Base-by-base conservation (phyloP, 169 alveolate genomes). In the Babesia gibsoni region DNA sequence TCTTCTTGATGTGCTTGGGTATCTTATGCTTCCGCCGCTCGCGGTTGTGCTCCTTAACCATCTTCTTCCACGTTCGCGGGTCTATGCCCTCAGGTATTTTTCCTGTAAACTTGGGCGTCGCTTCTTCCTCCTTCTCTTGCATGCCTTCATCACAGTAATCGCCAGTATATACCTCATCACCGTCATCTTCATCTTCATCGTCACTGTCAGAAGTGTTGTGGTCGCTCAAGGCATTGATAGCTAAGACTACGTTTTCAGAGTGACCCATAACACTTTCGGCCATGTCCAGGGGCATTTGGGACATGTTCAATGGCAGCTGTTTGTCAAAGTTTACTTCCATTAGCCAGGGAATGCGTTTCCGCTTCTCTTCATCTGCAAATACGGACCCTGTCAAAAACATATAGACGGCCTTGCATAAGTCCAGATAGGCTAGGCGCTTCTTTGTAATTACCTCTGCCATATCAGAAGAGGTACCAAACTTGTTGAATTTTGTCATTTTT, bases 1-100 rank as follows among this genome's bases (percentile, higher is more conserved):
- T 82, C 64, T 89, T 89, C 70, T 90, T 90, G 45, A 89, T 88
- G 65, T 90, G 92, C 46, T 90, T 90, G 20, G 95, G 95, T 65
- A 90, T 77, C 74, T 90, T 90, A 43, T 83, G 81, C 29, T 78
- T 72, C 20, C 95, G 69, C 46, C 80, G 77, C 53, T 89, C 93
- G 23, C 95, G 36, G 50, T 90, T 88, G 54, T 82, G 86, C 68
- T 75, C 89, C 81, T 90, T 90, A 22, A 90, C 94, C 82, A 85
- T 59, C 56, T 82, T 90, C 49, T 90, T 89, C 95, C 95, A 90
- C 41, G 89, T 94, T 80, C 88, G 89, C 27, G 87, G 80, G 43
- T 84, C 88, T n/a, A 90, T 59, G 8, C 88, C 91, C n/a, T 82
- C 89, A 5, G 95, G 95, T 49, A 90, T 90, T 23, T 73, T 85